Percentiles rank a stretch among this genome's conserved stretches.
Evolutionary conservation across 139 green algal genomes (phyloP).

Genomic region (Auxenochlorella pyrenoidosa): DNA sequence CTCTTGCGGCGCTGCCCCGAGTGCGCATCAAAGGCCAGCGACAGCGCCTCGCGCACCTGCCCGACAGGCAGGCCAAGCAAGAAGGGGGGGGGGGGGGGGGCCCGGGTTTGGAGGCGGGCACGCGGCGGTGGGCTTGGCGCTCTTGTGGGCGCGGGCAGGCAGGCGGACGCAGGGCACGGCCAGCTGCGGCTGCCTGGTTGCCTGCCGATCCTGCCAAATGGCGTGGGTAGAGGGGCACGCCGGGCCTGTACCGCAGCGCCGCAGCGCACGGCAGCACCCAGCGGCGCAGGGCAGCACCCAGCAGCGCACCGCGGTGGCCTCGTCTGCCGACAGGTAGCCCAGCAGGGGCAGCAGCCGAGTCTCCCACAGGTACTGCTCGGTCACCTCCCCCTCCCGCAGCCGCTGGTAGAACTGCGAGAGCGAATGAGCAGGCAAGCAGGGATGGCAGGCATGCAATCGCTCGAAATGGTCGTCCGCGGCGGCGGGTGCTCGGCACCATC

Average conservation of each 20-base stretch:
- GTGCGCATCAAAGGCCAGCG: slow-evolving; percentile 80
- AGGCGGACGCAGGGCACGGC: too few species aligned
- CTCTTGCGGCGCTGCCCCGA: slow-evolving; percentile 80
- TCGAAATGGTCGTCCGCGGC: too few species aligned
- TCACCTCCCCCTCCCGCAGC: slow-evolving; percentile 52
- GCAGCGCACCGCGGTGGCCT: slow-evolving; percentile 42
- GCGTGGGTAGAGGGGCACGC: too few species aligned
- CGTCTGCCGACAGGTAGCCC: slow-evolving; percentile 60
- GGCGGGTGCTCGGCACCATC: too few species aligned
- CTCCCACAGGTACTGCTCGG: slow-evolving; percentile 69
- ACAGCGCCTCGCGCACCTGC: slow-evolving; percentile 64
- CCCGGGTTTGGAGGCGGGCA: background rate
- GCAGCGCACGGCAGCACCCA: too few species aligned
- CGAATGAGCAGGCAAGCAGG: background rate
- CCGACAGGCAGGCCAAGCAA: background rate
- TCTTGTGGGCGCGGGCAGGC: too few species aligned
- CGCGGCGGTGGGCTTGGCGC: background rate
- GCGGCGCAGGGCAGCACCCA: background rate
- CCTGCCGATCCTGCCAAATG: too few species aligned
- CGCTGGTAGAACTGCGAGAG: slow-evolving; percentile 67
- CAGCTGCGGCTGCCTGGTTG: too few species aligned
- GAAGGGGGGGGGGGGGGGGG: background rate
- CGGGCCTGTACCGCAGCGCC: too few species aligned
- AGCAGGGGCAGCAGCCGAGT: slow-evolving; percentile 62
- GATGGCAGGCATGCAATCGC: background rate